These are phyloP conservation scores for Colletotrichum neosansevieriae DNA, from an alignment of 2,329 filamentous ascomycete genomes.

Conservation along the genomic window DNA sequence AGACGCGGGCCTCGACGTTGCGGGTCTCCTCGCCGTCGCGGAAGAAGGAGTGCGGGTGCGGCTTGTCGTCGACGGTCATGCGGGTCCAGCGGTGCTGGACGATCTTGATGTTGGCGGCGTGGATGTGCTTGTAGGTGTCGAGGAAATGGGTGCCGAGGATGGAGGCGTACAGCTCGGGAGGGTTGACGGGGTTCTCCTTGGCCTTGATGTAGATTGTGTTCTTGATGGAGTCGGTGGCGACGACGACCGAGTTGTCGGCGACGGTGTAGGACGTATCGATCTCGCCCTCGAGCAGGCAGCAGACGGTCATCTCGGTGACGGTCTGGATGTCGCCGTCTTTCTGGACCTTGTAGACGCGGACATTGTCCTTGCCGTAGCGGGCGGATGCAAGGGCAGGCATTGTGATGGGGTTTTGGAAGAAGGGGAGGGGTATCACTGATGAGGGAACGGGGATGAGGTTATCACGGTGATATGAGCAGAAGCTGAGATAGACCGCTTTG, in stretches of 20 bases:
- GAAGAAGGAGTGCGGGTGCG: conserved; percentile 95
- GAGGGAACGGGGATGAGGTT: conserved; percentile 1
- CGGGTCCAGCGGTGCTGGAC: conserved; percentile 92
- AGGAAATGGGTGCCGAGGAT: conserved; percentile 91
- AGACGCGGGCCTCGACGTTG: conserved; percentile 80
- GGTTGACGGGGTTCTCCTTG: conserved; percentile 91
- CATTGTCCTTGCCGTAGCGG: conserved; percentile 95
- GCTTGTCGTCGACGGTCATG: conserved; percentile 86
- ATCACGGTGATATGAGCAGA: conserved; percentile 12
- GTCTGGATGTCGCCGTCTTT: conserved; percentile 84
- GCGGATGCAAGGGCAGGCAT: conserved; percentile 72
- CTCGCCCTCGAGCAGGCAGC: conserved; percentile 90
- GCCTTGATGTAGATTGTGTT: conserved; percentile 96
- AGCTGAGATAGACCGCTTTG: conserved; percentile 10
- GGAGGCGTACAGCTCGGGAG: conserved; percentile 91
- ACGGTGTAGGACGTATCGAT: conserved; percentile 91
- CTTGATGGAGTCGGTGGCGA: conserved; percentile 98
- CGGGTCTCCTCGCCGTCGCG: conserved; percentile 91
- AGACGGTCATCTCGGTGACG: conserved; percentile 95
- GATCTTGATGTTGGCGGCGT: conserved; percentile 83
- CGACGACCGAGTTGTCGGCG: conserved; percentile 94
- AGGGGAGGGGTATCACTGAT: not conserved
- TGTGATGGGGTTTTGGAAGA: conserved; percentile 1
- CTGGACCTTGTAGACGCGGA: conserved; percentile 96
- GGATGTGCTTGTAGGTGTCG: conserved; percentile 88